phyloP scores from a whole-genome alignment of 1,139 yeast genomes.

The Saccharomyces hybrid region DNA sequence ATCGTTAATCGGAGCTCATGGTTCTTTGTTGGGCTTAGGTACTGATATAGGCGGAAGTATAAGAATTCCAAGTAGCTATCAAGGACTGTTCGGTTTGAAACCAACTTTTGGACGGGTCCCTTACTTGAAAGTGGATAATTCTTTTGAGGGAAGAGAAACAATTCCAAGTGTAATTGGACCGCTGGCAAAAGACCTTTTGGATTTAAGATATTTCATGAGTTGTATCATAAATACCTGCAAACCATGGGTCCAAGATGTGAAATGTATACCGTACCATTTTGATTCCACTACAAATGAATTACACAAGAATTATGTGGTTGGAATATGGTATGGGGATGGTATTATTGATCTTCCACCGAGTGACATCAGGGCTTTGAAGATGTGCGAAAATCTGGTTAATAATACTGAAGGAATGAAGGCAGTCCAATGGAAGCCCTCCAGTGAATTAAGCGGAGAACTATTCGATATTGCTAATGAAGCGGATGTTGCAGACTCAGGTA shows the following conservation, averaged over 20 bases:
- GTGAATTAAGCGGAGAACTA: constrained; percentile 8
- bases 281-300: constrained; percentile 5
- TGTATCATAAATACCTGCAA: constrained; percentile 40
- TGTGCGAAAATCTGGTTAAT: constrained; percentile 11
- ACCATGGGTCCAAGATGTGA: constrained; percentile 52
- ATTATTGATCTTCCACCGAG: constrained; percentile 17
- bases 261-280: constrained; percentile 23
- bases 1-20: constrained; percentile 44
- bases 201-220: constrained; percentile 55
- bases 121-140: constrained; percentile 43
- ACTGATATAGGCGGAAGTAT: constrained; percentile 63
- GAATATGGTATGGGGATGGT: constrained; percentile 14
- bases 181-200: constrained; percentile 51
- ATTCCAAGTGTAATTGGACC: constrained; percentile 53
- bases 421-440: constrained; percentile 11
- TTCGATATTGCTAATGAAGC: constrained; percentile 11
- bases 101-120: constrained; percentile 47
- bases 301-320: constrained; percentile 9
- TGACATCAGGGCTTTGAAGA: constrained; percentile 14
- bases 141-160: constrained; percentile 51
- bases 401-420: constrained; percentile 9
- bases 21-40: constrained; percentile 47
- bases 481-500: constrained; percentile 15
- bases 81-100: constrained; percentile 48
- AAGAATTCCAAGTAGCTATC: constrained; percentile 48